Conservation (phyloP, 371 early-diverging fungal species). For the Syncephalastrum monosporum region DNA sequence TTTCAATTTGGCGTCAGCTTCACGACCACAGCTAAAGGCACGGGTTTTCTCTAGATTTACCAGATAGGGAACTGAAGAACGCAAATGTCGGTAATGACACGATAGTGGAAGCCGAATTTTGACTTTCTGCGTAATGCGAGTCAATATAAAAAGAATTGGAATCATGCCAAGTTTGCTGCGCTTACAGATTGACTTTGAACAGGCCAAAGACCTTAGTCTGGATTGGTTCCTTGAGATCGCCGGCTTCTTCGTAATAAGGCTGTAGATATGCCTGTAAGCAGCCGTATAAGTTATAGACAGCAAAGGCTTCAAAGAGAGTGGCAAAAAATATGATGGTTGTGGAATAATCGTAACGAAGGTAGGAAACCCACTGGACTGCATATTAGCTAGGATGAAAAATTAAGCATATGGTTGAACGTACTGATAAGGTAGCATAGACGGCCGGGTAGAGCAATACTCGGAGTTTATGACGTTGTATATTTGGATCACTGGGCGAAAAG, state of each 20-base stretch:
- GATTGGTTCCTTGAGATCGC: conserved; percentile 28
- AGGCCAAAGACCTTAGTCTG: conserved; percentile 36
- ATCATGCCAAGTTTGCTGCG: neutral
- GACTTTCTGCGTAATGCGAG: conserved; percentile 31
- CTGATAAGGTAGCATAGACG: conserved; percentile 32
- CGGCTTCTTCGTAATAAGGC: conserved; percentile 39
- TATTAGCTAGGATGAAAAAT: neutral
- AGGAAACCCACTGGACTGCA: conserved; percentile 40
- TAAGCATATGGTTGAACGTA: neutral
- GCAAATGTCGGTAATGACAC: conserved; percentile 42
- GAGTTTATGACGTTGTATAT: conserved; percentile 47
- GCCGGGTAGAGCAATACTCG: conserved; percentile 49
- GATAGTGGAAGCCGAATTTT: conserved; percentile 49
- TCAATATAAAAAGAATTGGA: neutral
- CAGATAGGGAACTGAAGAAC: conserved; percentile 53
- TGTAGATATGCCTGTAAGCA: conserved; percentile 43
- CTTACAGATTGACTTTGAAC: conserved; percentile 39
- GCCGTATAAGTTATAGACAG: conserved; percentile 46
- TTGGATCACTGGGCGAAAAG: conserved; percentile 25
- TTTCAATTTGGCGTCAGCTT: neutral
- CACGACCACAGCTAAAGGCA: neutral
- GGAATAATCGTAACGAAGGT: conserved; percentile 44
- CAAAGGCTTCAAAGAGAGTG: conserved; percentile 46
- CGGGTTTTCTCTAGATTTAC: conserved; percentile 18
- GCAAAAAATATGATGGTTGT: conserved; percentile 53